These are phyloP conservation scores for Mrakia gelida DNA, from an alignment of 768 basidiomycete genomes.

Conservation along the genomic window DNA sequence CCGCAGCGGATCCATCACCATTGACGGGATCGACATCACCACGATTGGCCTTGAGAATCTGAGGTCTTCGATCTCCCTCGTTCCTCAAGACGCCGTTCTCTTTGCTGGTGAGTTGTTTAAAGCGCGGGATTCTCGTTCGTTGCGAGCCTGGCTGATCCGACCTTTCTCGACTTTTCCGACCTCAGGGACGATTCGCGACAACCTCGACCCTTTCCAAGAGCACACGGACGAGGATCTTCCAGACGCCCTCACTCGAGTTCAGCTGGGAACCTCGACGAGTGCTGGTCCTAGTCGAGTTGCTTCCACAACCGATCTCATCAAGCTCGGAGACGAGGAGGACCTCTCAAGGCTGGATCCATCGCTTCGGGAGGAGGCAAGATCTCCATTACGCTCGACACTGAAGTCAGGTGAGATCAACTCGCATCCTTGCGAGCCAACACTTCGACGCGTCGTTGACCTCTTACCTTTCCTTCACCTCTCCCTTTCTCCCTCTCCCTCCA, in stretches of 20 bases:
- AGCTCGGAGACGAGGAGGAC: not conserved
- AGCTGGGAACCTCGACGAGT: slow-evolving; percentile 48
- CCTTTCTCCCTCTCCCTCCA: not conserved
- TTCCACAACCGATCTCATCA: not conserved
- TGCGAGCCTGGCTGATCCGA: not conserved
- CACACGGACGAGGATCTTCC: slow-evolving; percentile 73
- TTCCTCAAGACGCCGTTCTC: slow-evolving; percentile 50
- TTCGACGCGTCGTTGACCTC: not conserved
- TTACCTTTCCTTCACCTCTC: not conserved
- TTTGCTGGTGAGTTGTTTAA: slow-evolving; percentile 38
- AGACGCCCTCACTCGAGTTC: slow-evolving; percentile 76
- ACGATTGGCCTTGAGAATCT: slow-evolving; percentile 79
- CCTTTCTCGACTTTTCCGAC: not conserved
- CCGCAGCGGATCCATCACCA: slow-evolving; percentile 61
- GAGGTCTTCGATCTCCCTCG: slow-evolving; percentile 53
- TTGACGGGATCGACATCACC: slow-evolving; percentile 84
- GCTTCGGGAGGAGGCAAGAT: not conserved
- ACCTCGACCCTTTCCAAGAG: slow-evolving; percentile 54
- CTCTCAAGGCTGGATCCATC: not conserved
- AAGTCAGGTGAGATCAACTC: slow-evolving; percentile 54
- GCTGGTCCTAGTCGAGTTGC: slow-evolving; percentile 8
- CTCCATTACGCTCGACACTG: slow-evolving; percentile 36
- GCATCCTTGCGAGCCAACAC: not conserved
- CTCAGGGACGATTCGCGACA: slow-evolving; percentile 36
- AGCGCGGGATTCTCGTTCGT: not conserved